phyloP scores from a whole-genome alignment of 805 yeast species.

The Kregervanrija fluxuum region DNA sequence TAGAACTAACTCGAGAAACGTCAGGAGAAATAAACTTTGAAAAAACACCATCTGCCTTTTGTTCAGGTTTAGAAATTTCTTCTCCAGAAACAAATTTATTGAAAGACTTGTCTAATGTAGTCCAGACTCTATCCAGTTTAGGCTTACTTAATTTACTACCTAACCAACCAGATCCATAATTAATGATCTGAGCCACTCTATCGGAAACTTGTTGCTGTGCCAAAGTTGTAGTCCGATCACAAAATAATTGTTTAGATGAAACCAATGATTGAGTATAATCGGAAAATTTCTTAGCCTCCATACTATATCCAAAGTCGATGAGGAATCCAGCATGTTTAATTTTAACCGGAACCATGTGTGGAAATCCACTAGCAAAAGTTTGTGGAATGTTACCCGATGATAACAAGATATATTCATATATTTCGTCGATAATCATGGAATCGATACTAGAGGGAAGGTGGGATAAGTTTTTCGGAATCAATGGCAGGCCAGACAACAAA shows the following conservation, averaged over 20 bases:
- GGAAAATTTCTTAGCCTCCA: conserved; percentile 56
- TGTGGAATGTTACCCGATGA: conserved; percentile 29
- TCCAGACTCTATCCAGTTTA: conserved; percentile 69
- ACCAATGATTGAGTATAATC: conserved; percentile 41
- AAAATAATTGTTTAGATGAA: conserved; percentile 30
- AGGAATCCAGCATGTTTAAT: conserved; percentile 60
- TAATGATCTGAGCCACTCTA: conserved; percentile 37
- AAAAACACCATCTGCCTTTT: conserved; percentile 48
- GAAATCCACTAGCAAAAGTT: conserved; percentile 26
- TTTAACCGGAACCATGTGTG: conserved; percentile 54
- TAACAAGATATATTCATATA: conserved; percentile 51
- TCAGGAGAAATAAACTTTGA: conserved; percentile 60
- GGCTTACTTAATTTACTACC: conserved; percentile 39
- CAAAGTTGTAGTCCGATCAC: conserved; percentile 27
- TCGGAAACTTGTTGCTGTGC: conserved; percentile 34
- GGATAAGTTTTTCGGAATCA: conserved; percentile 16
- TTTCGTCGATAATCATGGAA: conserved; percentile 52
- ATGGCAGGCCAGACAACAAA: conserved; percentile 25
- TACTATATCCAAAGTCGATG: conserved; percentile 56
- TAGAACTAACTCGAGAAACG: conserved; percentile 50
- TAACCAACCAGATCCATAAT: conserved; percentile 59
- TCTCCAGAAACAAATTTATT: conserved; percentile 84
- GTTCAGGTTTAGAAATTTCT: conserved; percentile 38
- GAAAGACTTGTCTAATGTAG: conserved; percentile 74
- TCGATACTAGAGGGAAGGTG: conserved; percentile 30